Conservation (phyloP, 352 stramenopile genomes). For the Globisporangium radiosum region DNA sequence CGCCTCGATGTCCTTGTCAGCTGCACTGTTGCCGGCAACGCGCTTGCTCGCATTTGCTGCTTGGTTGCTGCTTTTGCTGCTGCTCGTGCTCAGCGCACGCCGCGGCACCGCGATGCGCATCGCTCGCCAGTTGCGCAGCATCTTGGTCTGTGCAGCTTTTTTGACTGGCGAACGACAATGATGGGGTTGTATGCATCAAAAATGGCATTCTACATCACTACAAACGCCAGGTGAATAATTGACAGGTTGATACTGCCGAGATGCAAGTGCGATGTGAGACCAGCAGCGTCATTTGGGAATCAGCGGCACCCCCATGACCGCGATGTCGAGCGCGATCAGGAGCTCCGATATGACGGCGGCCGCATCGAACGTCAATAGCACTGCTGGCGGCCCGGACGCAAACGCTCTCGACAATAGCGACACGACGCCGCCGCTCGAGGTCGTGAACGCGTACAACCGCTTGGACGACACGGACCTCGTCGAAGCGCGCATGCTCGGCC, state of each 20-base stretch:
- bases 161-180: background rate
- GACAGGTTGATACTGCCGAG: too few species aligned
- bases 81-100: background rate
- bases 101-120: background rate
- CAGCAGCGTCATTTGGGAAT: too few species aligned
- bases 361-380: background rate
- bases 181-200: background rate
- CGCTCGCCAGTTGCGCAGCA: slow-evolving; percentile 4
- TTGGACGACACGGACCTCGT: slow-evolving; percentile 52
- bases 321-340: background rate
- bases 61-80: background rate
- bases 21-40: background rate
- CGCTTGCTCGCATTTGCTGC: background rate
- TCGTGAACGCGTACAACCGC: slow-evolving; percentile 18
- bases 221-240: too few species aligned
- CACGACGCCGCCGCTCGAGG: too few species aligned
- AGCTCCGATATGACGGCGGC: too few species aligned
- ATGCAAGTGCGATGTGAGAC: too few species aligned
- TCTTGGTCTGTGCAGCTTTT: background rate
- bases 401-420: background rate
- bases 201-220: too few species aligned
- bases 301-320: background rate
- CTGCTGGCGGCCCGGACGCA: background rate
- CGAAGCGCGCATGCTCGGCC: slow-evolving; percentile 35
- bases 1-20: background rate